A percentile compares a stretch with the other conserved stretches of the same genome.
These are phyloP conservation scores for Fusarium sp. DNA, from an alignment of 2,329 filamentous ascomycete species.

Conservation along the genomic window DNA sequence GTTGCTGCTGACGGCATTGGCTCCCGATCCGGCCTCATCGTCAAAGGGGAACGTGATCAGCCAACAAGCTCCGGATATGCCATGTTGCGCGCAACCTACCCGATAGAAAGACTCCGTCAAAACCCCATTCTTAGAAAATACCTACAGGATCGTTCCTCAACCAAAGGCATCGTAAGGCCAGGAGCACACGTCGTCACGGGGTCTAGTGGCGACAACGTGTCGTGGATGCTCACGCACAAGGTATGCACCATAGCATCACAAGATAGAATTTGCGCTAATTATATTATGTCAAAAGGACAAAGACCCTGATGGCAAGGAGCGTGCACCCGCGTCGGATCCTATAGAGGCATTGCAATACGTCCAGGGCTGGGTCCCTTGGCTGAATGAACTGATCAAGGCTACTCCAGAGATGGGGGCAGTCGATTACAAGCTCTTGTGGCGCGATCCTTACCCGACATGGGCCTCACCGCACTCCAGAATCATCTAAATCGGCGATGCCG, in stretches of 20 bases:
- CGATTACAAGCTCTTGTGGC: conserved; percentile 1
- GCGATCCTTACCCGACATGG: not conserved
- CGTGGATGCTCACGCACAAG: no score
- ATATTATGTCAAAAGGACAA: no score
- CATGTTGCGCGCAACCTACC: not conserved
- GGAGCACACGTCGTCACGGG: no score
- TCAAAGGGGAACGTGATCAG: not conserved
- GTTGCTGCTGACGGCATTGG: conserved; percentile 2
- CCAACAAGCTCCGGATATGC: not conserved
- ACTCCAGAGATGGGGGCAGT: not conserved
- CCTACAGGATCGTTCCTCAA: not conserved
- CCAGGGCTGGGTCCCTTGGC: not conserved
- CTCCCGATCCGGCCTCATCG: not conserved
- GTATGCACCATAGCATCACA: no score
- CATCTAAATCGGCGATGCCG: conserved; percentile 56
- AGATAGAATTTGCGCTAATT: not conserved
- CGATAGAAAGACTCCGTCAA: not conserved
- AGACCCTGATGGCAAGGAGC: not conserved
- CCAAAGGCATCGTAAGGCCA: not conserved
- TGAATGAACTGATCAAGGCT: not conserved
- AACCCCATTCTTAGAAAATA: not conserved
- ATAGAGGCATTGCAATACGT: not conserved
- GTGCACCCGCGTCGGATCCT: not conserved
- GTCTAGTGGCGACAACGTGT: no score
- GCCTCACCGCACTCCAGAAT: conserved; percentile 40